phyloP scores from a whole-genome alignment of 1,139 yeast genomes.

The Yamadazyma friedrichii region DNA sequence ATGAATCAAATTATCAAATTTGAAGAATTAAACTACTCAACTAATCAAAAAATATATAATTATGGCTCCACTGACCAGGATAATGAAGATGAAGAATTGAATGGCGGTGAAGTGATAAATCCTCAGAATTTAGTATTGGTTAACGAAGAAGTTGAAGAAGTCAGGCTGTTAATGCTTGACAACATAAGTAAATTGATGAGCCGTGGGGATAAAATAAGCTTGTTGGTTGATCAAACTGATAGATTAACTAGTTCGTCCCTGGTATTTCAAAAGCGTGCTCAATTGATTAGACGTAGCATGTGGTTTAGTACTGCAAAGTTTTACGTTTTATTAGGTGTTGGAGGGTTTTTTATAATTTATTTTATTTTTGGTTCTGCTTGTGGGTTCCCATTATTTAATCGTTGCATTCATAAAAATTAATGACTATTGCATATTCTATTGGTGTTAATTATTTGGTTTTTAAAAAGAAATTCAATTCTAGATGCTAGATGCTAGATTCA shows the following conservation, averaged over 20 bases:
- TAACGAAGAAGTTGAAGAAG: slow-evolving; percentile 52
- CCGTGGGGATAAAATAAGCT: slow-evolving; percentile 76
- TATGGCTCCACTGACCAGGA: slow-evolving; percentile 30
- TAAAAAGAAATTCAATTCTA: background rate
- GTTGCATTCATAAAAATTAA: slow-evolving; percentile 19
- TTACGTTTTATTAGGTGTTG: slow-evolving; percentile 27
- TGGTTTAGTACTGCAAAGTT: slow-evolving; percentile 61
- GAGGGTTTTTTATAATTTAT: slow-evolving; percentile 34
- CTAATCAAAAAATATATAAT: slow-evolving; percentile 32
- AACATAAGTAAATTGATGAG: slow-evolving; percentile 67
- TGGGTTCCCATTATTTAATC: slow-evolving; percentile 46
- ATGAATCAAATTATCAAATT: slow-evolving; percentile 52
- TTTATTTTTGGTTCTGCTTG: slow-evolving; percentile 48
- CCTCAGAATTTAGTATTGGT: slow-evolving; percentile 44
- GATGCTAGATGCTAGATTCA: background rate
- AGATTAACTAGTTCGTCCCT: slow-evolving; percentile 65
- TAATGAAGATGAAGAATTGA: slow-evolving; percentile 18
- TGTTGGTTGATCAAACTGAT: slow-evolving; percentile 79
- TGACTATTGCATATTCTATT: background rate
- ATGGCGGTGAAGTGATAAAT: slow-evolving; percentile 23
- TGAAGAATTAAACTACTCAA: slow-evolving; percentile 47
- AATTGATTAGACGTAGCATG: slow-evolving; percentile 61
- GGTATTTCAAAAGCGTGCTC: slow-evolving; percentile 73
- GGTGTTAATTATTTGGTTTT: background rate
- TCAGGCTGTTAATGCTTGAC: slow-evolving; percentile 62